Conservation (phyloP, 495 filamentous ascomycete species). For the Saxophila tyrrhenica region DNA sequence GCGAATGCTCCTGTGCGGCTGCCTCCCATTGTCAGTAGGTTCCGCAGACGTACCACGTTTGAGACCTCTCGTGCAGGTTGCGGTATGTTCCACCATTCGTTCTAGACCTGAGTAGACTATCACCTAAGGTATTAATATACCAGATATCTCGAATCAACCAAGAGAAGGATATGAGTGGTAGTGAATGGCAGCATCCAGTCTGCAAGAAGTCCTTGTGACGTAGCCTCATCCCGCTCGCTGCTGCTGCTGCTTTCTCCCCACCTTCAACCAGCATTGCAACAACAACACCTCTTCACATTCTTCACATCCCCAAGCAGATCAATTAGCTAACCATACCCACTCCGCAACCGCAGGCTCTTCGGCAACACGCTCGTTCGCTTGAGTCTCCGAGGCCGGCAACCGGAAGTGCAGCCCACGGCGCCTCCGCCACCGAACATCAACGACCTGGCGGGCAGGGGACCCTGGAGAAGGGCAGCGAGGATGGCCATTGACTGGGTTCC, state of each 20-base stretch:
- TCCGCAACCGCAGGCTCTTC: background rate
- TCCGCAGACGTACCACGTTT: no score
- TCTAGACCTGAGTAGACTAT: background rate
- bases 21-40: no score
- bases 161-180: background rate
- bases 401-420: background rate
- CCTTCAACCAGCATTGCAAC: no score
- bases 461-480: background rate
- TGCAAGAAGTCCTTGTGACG: background rate
- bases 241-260: background rate
- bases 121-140: no score
- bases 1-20: no score
- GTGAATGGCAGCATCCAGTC: background rate
- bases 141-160: no score
- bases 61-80: no score
- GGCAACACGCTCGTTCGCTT: background rate
- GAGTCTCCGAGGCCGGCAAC: background rate
- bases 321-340: background rate
- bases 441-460: background rate
- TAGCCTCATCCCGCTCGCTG: background rate
- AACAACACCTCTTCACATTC: no score
- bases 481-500: constrained; percentile 24
- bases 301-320: background rate
- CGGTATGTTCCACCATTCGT: background rate
- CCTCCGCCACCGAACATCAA: background rate